A percentile compares a stretch with the other conserved stretches of the same genome.
Conservation (phyloP, 208 protist genomes). For the Acanthamoeba sp. region DNA sequence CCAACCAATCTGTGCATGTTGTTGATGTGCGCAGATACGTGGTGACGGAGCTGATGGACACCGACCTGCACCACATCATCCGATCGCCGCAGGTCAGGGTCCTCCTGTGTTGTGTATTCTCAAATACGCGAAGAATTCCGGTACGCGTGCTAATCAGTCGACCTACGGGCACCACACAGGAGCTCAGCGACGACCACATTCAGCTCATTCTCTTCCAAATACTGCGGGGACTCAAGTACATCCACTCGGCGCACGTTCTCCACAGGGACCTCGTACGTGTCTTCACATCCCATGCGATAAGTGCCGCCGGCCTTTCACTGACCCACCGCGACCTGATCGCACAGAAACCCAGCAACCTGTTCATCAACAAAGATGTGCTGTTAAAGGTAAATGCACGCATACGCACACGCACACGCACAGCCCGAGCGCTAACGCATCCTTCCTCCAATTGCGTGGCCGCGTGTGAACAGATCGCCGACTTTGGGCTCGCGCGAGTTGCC, state of each 20-base stretch:
- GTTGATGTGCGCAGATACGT: constrained; percentile 83
- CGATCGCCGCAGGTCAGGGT: constrained; percentile 87
- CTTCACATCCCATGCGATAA: neutral
- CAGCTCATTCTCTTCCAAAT: constrained; percentile 99
- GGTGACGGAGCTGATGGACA: constrained; percentile 95
- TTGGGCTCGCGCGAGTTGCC: constrained; percentile 87
- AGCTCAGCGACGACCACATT: constrained; percentile 97
- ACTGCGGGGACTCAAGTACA: constrained; percentile 95
- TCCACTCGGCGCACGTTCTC: constrained; percentile 97
- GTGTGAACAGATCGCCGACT: constrained; percentile 89
- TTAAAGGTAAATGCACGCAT: constrained; percentile 79
- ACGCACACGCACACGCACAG: neutral
- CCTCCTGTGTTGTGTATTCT: too few relatives aligned
- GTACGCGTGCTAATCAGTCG: too few relatives aligned
- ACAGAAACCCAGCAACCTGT: constrained; percentile 80
- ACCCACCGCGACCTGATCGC: too few relatives aligned
- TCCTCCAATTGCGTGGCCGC: too few relatives aligned
- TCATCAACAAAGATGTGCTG: constrained; percentile 76
- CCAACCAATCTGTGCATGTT: neutral
- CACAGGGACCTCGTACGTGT: constrained; percentile 94
- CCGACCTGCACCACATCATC: constrained; percentile 98
- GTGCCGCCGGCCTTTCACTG: neutral
- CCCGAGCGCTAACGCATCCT: neutral
- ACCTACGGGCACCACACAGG: too few relatives aligned
- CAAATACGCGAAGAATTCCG: constrained; percentile 74